Conservation (phyloP, 31 red algal species). For the Endocladia muricata region DNA sequence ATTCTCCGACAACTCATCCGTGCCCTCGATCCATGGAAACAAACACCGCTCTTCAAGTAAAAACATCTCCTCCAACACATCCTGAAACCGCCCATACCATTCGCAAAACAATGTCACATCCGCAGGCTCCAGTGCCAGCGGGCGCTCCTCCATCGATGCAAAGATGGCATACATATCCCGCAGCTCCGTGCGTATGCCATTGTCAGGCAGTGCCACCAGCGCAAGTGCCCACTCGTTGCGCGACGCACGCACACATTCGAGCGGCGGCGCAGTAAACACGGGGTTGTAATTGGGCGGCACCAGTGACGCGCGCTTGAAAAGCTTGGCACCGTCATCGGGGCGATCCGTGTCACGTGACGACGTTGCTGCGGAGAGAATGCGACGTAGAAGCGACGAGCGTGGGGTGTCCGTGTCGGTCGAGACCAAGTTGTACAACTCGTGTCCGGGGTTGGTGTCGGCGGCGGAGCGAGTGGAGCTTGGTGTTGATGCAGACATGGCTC, state of each 20-base stretch:
- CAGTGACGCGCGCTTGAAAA: too few relatives aligned
- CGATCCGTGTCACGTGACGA: too few relatives aligned
- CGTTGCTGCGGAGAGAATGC: too few relatives aligned
- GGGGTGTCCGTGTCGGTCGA: too few relatives aligned
- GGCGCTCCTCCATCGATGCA: constrained; percentile 21
- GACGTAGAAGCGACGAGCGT: too few relatives aligned
- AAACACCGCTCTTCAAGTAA: constrained; percentile 30
- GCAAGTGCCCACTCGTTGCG: constrained; percentile 1
- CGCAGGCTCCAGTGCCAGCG: constrained; percentile 16
- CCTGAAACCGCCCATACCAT: constrained; percentile 33
- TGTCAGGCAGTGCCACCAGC: constrained; percentile 22
- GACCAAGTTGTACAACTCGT: too few relatives aligned
- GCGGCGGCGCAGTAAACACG: background rate
- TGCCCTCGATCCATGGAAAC: constrained; percentile 35
- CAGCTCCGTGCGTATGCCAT: constrained; percentile 33
- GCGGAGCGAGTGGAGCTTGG: too few relatives aligned
- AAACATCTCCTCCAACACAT: constrained; percentile 30
- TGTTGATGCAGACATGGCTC: too few relatives aligned
- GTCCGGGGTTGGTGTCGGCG: too few relatives aligned
- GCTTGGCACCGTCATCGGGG: too few relatives aligned
- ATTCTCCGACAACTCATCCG: constrained; percentile 26
- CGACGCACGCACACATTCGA: background rate
- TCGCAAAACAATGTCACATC: constrained; percentile 28
- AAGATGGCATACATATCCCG: constrained; percentile 56
- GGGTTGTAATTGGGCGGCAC: constrained; percentile 39